These are phyloP conservation scores for Geosmithia putterillii DNA, from an alignment of 2,329 filamentous ascomycete genomes.

Conservation along the genomic window DNA sequence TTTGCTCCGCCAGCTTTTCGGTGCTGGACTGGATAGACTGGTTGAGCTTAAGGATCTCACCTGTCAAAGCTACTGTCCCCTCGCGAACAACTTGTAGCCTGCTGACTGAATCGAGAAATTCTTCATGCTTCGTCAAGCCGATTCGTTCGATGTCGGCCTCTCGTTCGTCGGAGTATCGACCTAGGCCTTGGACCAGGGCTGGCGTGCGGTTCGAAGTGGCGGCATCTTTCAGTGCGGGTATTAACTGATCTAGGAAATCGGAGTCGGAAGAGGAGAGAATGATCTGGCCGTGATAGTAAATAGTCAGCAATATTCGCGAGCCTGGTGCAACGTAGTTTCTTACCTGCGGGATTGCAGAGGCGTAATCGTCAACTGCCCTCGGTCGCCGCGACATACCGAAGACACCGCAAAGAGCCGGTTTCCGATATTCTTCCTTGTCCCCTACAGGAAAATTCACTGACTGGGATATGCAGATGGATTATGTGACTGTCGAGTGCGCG, in stretches of 20 bases:
- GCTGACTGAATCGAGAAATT: slow-evolving; percentile 88
- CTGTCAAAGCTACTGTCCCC: slow-evolving; percentile 76
- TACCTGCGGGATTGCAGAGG: slow-evolving; percentile 32
- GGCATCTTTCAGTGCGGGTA: slow-evolving; percentile 87
- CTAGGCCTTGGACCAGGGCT: slow-evolving; percentile 59
- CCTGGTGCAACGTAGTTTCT: slow-evolving; percentile 4
- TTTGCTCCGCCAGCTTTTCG: slow-evolving; percentile 86
- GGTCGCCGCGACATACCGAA: slow-evolving; percentile 30
- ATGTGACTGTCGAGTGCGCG: not conserved
- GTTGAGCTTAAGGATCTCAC: slow-evolving; percentile 84
- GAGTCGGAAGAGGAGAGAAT: slow-evolving; percentile 83
- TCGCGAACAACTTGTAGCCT: slow-evolving; percentile 87
- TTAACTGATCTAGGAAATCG: slow-evolving; percentile 91
- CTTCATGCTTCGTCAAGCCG: slow-evolving; percentile 90
- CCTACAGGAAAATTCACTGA: not conserved
- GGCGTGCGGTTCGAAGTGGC: slow-evolving; percentile 60
- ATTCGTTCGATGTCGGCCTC: slow-evolving; percentile 89
- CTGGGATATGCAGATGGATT: not conserved
- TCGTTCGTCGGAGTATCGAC: slow-evolving; percentile 69
- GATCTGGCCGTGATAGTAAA: slow-evolving; percentile 44
- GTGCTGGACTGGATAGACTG: slow-evolving; percentile 92
- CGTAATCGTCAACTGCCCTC: slow-evolving; percentile 33
- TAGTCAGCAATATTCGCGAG: not conserved
- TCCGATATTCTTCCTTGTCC: not conserved
- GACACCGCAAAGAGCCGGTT: not conserved